Base-by-base conservation (phyloP, 306 rosid genomes). In the Ammopiptanthus mongolicus region DNA sequence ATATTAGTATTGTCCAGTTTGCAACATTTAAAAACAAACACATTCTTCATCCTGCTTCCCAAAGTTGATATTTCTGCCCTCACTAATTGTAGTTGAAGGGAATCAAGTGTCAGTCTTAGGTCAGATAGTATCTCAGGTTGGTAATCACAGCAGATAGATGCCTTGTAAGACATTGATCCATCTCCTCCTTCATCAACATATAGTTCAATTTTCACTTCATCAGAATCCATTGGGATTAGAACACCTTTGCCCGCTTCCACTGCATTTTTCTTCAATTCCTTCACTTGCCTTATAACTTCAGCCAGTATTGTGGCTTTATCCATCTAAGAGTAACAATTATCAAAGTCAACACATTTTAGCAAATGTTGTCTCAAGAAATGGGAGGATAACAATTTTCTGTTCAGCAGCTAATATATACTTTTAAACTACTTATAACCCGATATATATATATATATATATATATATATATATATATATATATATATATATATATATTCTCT, bases 301-400 rank as follows among this genome's bases (percentile, higher is more conserved):
- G 89, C 93, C 31, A 94, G 89, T 66, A 94, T 74, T 22, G 93
- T 80, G 14, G 98, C 98, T 86, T 91, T 91, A 71, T 94, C 98
- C 95, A 86, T 91, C 98, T 94, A 53, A 31, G 8, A 31, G 33
- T n/a, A 55, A 53, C 41, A 78, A 85, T 79, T 46, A 52, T 78
- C 44, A 61, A 67, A 59, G 62, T 56, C 74, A 73, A 73, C 53
- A 53, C 39, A 72, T 44, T 64, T 28, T 65, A 53, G 8, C 68
- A 17, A 28, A 39, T 34, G 29, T 53, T 77, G 51, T 72, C 37
- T 60, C 28, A 29, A 68, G 5, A 74, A 46, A 22, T 63, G 68
- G 41, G 29, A 48, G 62, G 18, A 48, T 59, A 6, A 25, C 36
- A 58, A 11, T 17, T 41, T 66, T 65, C 3, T 73, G 0, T 52